phyloP scores from a whole-genome alignment of 2,329 filamentous ascomycete genomes.

The Hymenoscyphus fraxineus region DNA sequence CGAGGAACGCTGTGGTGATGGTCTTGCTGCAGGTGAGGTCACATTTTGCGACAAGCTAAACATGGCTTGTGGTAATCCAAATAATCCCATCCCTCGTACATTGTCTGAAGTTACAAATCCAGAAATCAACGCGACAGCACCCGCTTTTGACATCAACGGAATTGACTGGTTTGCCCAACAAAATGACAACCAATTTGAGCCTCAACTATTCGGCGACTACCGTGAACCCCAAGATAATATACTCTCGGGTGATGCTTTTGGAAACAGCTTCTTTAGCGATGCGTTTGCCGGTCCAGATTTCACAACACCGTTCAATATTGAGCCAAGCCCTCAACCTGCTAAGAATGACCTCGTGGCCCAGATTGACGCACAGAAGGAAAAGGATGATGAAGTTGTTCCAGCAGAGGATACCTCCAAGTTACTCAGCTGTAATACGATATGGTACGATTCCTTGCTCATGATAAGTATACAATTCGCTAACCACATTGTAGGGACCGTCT shows the following conservation, averaged over 20 bases:
- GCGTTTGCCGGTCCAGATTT: slow-evolving; percentile 76
- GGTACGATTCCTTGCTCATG: slow-evolving; percentile 54
- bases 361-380: slow-evolving; percentile 72
- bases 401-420: slow-evolving; percentile 58
- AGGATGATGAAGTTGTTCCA: slow-evolving; percentile 63
- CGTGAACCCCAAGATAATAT: slow-evolving; percentile 85
- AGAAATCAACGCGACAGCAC: slow-evolving; percentile 27
- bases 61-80: slow-evolving; percentile 51
- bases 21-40: slow-evolving; percentile 45
- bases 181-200: slow-evolving; percentile 83
- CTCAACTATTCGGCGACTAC: slow-evolving; percentile 87
- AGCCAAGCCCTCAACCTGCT: slow-evolving; percentile 37
- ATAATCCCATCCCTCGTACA: slow-evolving; percentile 49
- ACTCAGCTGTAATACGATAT: slow-evolving; percentile 86
- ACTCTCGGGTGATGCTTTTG: slow-evolving; percentile 57
- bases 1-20: slow-evolving; percentile 52
- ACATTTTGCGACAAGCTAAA: slow-evolving; percentile 54
- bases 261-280: slow-evolving; percentile 53
- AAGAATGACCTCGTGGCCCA: slow-evolving; percentile 73
- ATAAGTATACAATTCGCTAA: neutral
- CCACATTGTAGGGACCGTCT: slow-evolving; percentile 71
- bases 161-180: slow-evolving; percentile 75
- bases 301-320: slow-evolving; percentile 73
- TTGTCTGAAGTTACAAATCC: slow-evolving; percentile 31
- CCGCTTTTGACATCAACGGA: slow-evolving; percentile 48